A percentile compares a stretch with the other conserved stretches of the same genome.
phyloP scores from a whole-genome alignment of 148 eudicot species.

The Chenopodium berlandieri region DNA sequence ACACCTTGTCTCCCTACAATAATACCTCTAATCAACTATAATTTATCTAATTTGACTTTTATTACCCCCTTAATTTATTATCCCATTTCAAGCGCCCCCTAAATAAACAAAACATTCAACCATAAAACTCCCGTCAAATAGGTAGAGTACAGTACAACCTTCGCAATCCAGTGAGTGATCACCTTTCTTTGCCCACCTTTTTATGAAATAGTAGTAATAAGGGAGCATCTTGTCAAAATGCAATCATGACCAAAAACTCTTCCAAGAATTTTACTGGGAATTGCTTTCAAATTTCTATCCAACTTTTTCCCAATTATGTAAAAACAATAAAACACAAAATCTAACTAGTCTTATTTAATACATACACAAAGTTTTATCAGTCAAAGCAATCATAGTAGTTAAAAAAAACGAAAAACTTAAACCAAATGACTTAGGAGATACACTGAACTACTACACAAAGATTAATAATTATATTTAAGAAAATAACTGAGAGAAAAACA shows the following conservation, averaged over 20 bases:
- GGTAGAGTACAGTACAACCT: conserved; percentile 18
- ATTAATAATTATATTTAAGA: neutral
- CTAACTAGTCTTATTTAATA: conserved; percentile 7
- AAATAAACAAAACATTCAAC: neutral
- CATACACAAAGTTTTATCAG: conserved; percentile 21
- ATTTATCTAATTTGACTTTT: too few species aligned
- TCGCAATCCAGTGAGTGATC: conserved; percentile 12
- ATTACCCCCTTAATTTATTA: too few species aligned
- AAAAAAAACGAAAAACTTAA: neutral
- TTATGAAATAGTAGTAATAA: conserved; percentile 18
- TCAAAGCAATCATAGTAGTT: conserved; percentile 29
- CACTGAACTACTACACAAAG: conserved; percentile 13
- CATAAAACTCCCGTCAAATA: conserved; percentile 16
- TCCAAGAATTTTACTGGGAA: conserved; percentile 15
- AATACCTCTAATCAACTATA: too few species aligned
- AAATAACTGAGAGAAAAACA: conserved; percentile 19
- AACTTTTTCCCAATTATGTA: neutral
- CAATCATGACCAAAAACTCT: conserved; percentile 26
- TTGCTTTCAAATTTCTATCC: conserved; percentile 13
- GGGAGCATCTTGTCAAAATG: conserved; percentile 34
- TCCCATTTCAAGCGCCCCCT: too few species aligned
- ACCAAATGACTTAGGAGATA: conserved; percentile 9
- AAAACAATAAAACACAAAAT: conserved; percentile 7
- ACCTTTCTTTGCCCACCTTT: conserved; percentile 30
- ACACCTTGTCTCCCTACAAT: too few species aligned